Evolutionary conservation across 495 filamentous ascomycete genomes (phyloP).

Genomic region (Cryomyces minteri): DNA sequence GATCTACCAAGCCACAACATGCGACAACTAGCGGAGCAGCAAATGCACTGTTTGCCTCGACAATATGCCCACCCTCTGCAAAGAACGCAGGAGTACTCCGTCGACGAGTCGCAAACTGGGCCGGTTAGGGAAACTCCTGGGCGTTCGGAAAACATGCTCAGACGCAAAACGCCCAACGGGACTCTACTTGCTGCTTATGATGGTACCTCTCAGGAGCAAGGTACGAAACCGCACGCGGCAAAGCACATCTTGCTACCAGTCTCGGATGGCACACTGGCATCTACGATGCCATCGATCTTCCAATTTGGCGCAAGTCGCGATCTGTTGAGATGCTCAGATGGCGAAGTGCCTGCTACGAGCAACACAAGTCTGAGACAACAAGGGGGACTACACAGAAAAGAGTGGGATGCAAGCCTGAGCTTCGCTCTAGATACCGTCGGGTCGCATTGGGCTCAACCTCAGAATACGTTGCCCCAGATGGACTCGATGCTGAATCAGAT

Average conservation of each 20-base stretch:
- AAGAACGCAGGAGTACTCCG: neutral
- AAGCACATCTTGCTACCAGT: constrained; percentile 82
- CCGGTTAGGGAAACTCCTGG: neutral
- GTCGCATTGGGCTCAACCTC: constrained; percentile 5
- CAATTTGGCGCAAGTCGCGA: too few species aligned
- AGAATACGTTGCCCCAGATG: constrained; percentile 13
- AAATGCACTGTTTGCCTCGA: constrained; percentile 7
- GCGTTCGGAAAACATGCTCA: constrained; percentile 36
- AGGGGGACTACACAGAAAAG: neutral
- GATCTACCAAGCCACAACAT: too few species aligned
- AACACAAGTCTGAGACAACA: neutral
- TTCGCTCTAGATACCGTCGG: neutral
- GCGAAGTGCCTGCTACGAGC: neutral
- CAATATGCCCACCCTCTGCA: constrained; percentile 24
- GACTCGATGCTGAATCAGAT: constrained; percentile 24
- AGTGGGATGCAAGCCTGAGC: neutral
- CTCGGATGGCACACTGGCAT: neutral
- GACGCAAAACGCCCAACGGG: constrained; percentile 87
- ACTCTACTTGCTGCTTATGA: constrained; percentile 90
- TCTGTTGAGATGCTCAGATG: neutral
- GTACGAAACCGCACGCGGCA: constrained; percentile 52
- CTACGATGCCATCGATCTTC: neutral
- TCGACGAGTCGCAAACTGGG: neutral
- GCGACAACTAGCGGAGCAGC: constrained; percentile 1
- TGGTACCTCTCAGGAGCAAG: constrained; percentile 60